Base-by-base conservation (phyloP, 768 basidiomycete species). In the Collybiopsis luxurians region DNA sequence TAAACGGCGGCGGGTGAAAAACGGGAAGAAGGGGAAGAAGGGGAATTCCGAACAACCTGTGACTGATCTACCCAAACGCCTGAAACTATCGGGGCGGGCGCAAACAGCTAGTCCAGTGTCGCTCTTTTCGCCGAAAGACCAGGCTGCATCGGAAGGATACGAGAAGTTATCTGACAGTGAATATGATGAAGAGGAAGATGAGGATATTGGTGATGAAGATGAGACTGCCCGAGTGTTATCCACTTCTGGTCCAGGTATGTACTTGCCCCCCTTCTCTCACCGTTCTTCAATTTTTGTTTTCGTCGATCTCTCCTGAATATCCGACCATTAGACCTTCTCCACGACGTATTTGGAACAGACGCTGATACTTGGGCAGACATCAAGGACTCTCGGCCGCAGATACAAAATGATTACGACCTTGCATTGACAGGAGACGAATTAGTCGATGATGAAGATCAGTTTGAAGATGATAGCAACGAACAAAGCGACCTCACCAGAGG, bases 301-400 rank as follows among this genome's bases (percentile, higher is more conserved):
- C 13, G 13, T 34, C 31, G 13, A 34, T 34, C 13, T 34, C 31
- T 6, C 13, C 5, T 34, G 13, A 34, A 34, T 13, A 34, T n/a
- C n/a, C n/a, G n/a, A n/a, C n/a, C 5, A 34, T 34, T 13, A 34
- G 6, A 38, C 43, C 84, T 83, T 21, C 72, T 87, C 26, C 74
- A 69, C 9, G 84, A 87, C 60, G 76, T 87, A 6, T 87, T 87
- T 70, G 84, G 86, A 45, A 77, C 78, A n/a, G 86, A 87, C 66
- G 81, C 74, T 59, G 81, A 86, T 60, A 78, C 81, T 1, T 86
- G 86, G 85, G 73, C 75, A 56, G 81, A 81, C 50, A 74, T 87
- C 82, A 66, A 51, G 68, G 82, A 23, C 74, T 86, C 9, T 79
- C 82, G 15, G 67, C 86, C 44, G 80, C 79, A 28, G 38, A 36